Conservation (phyloP, 768 basidiomycete species). For the Boletus sp. region DNA sequence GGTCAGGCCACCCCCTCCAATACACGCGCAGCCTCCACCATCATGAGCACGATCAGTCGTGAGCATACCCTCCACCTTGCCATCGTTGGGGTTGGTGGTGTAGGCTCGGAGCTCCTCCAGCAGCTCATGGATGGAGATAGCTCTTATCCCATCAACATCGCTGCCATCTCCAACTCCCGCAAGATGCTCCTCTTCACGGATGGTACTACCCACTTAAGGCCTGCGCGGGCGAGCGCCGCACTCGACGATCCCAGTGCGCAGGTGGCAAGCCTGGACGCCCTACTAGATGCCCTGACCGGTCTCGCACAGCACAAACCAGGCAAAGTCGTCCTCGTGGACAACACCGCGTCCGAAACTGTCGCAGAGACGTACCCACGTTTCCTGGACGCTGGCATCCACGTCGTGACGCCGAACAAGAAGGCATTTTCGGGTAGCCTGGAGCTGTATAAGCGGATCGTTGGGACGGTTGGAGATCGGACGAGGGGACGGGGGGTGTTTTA, state of each 20-base stretch:
- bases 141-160: constrained; percentile 59
- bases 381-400: constrained; percentile 71
- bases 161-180: constrained; percentile 68
- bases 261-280: constrained; percentile 33
- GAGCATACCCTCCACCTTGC: constrained; percentile 53
- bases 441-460: constrained; percentile 69
- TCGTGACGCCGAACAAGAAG: constrained; percentile 98
- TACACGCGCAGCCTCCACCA: neutral
- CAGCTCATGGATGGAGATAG: constrained; percentile 62
- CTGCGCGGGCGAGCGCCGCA: constrained; percentile 44
- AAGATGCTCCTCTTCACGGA: constrained; percentile 52
- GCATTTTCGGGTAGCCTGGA: constrained; percentile 73
- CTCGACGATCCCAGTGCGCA: constrained; percentile 42
- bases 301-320: constrained; percentile 42
- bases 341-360: constrained; percentile 82
- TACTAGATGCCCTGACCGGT: constrained; percentile 41
- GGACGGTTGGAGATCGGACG: constrained; percentile 27
- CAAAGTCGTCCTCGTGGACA: constrained; percentile 80
- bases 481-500: constrained; percentile 55
- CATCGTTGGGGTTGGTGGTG: constrained; percentile 88
- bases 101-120: constrained; percentile 81
- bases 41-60: constrained; percentile 15
- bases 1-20: neutral
- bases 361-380: constrained; percentile 81
- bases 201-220: constrained; percentile 37